Percentiles rank a stretch among this genome's conserved stretches.
These are phyloP conservation scores for Castanea mollissima DNA, from an alignment of 306 rosid genomes.

Conservation along the genomic window DNA sequence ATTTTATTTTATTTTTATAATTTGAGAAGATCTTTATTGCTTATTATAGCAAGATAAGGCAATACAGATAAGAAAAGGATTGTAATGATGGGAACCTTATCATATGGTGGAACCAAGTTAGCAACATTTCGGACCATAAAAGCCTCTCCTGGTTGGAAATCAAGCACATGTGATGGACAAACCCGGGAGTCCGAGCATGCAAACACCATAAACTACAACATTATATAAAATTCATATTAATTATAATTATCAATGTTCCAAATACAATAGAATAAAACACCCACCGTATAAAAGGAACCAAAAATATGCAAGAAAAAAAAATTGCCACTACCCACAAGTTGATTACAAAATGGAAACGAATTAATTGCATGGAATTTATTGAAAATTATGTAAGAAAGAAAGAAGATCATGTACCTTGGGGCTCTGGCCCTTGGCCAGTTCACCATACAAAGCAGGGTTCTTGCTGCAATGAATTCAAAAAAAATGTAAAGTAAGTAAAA, in stretches of 20 bases:
- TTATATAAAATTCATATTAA: not conserved
- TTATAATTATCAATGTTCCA: not conserved
- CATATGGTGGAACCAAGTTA: slow-evolving; percentile 90
- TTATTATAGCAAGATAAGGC: not conserved
- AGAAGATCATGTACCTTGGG: slow-evolving; percentile 54
- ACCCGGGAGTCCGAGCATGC: slow-evolving; percentile 99
- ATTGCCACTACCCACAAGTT: not conserved
- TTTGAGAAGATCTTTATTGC: not conserved
- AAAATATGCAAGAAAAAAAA: not conserved
- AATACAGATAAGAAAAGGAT: not conserved
- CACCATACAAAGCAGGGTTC: slow-evolving; percentile 74
- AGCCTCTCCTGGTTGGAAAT: slow-evolving; percentile 98
- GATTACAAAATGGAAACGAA: too few relatives aligned
- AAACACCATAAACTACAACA: slow-evolving; percentile 84
- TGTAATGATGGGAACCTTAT: slow-evolving; percentile 40
- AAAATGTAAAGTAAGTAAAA: not conserved
- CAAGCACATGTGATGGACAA: slow-evolving; percentile 91
- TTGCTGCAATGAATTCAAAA: slow-evolving; percentile 36
- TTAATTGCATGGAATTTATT: not conserved
- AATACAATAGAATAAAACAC: not conserved
- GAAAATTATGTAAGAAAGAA: not conserved
- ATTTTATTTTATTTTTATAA: too few relatives aligned
- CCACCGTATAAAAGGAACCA: not conserved
- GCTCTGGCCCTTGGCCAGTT: slow-evolving; percentile 92
- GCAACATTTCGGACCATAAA: slow-evolving; percentile 96